Conservation (phyloP, 75 land plant genomes). For the Selaginella moellendorffii region DNA sequence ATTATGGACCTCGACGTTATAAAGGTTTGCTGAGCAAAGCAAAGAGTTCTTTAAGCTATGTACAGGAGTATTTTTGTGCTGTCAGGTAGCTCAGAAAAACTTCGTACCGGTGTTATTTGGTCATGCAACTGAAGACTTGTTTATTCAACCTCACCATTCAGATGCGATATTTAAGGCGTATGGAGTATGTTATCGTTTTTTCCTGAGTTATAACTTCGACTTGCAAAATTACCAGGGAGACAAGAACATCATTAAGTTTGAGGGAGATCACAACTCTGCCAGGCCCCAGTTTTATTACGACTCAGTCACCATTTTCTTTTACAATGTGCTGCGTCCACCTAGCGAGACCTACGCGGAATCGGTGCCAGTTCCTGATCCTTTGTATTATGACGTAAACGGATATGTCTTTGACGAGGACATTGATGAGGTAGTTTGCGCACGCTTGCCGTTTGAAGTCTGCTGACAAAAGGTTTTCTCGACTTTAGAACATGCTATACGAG, state of each 20-base stretch:
- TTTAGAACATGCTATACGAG: constrained; percentile 27
- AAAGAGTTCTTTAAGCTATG: neutral
- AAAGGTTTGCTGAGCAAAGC: constrained; percentile 37
- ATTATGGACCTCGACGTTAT: constrained; percentile 54
- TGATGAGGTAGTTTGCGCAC: constrained; percentile 13
- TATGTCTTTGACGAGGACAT: constrained; percentile 18
- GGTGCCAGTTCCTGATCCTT: constrained; percentile 17
- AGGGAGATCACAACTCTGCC: constrained; percentile 85
- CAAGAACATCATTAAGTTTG: constrained; percentile 85
- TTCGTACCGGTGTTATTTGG: constrained; percentile 79
- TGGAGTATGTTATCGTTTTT: constrained; percentile 44
- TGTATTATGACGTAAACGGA: constrained; percentile 9
- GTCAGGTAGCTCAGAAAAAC: constrained; percentile 65
- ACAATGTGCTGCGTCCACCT: constrained; percentile 71
- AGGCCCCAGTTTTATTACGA: constrained; percentile 85
- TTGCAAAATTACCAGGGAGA: constrained; percentile 50
- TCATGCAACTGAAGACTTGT: constrained; percentile 58
- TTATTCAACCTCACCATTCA: constrained; percentile 64
- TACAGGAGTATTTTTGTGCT: neutral
- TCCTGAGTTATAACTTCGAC: neutral
- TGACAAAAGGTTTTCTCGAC: neutral
- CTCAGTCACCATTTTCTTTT: constrained; percentile 80
- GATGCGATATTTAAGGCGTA: constrained; percentile 45
- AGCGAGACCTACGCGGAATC: constrained; percentile 28
- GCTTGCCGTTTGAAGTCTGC: neutral